Base-by-base conservation (phyloP, 352 stramenopile species). In the Aphanomyces euteiches region DNA sequence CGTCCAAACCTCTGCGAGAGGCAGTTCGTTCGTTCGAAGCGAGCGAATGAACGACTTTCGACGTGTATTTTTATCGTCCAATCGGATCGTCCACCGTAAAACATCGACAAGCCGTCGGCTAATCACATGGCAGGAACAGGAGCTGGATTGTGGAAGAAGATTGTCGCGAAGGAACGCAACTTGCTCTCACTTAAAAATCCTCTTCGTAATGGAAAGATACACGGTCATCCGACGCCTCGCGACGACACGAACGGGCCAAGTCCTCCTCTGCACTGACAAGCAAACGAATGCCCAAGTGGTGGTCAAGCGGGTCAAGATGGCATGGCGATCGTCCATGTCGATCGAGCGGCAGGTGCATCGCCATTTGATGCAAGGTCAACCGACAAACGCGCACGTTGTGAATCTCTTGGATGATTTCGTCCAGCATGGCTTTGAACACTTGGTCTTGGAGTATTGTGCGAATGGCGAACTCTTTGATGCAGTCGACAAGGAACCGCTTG, bases 361-460 rank as follows among this genome's bases (percentile, higher is more conserved):
- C 13, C 54, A 43, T 37, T 10, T 61, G 6, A 61, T 39, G 54
- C 39, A 61, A 13, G 34, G 17, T 5, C 28, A 61, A 7, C 6
- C 17, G 10, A 3, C 8, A 37, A 37, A 61, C 21, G 54, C 5
- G 15, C 54, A 61, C 37, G 43, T 61, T 10, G 17, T 61, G 5
- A 40, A 19, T 10, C 54, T 61, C 5, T 13, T 40, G 12, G 54
- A 61, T 37, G 54, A 61, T 37, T 61, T 61, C 37, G n/a, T 39
- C 54, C 54, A 61, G 3, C 15, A 61, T 13, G 54, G 54, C 7
- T 61, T 41, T 40, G 54, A 61, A 40, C 48, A 70, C 54, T 63
- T 70, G 47, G 64, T 70, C 7, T 39, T 70, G 13, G 64, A 70
- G 54, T 54, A 70, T 28, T 70, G 64, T 41, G 15, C 64, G 34